Percentiles rank a stretch among this genome's conserved stretches.
Conservation (phyloP, 106 monocot genomes). For the Amphibolis antarctica region DNA sequence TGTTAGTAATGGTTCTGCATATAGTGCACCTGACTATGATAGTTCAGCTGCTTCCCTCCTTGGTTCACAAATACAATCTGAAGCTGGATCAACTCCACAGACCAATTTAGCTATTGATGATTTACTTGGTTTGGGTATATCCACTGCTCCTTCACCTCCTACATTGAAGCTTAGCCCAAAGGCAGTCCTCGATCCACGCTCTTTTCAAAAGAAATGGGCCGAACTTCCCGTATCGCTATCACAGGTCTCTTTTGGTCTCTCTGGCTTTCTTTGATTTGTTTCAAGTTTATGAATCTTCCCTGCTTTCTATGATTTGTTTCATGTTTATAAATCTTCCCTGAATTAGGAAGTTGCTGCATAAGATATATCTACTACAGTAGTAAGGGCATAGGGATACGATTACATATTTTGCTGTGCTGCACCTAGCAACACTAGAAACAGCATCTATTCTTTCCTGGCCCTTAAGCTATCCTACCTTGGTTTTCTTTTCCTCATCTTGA, state of each 20-base stretch:
- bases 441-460: no score
- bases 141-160: slow-evolving; percentile 35
- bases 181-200: slow-evolving; percentile 70
- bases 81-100: slow-evolving; percentile 24
- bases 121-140: slow-evolving; percentile 66
- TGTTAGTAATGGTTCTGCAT: slow-evolving; percentile 43
- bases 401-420: background rate
- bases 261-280: background rate
- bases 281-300: background rate
- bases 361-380: background rate
- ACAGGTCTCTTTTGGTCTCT: slow-evolving; percentile 35
- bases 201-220: slow-evolving; percentile 92
- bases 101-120: slow-evolving; percentile 58
- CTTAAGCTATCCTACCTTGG: background rate
- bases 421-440: no score
- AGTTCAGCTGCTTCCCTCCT: slow-evolving; percentile 24
- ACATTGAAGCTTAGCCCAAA: slow-evolving; percentile 65
- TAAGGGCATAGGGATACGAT: background rate
- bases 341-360: background rate
- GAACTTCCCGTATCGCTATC: slow-evolving; percentile 49
- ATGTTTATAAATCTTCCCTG: background rate
- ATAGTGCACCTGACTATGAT: slow-evolving; percentile 61
- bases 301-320: background rate
- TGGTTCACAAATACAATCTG: slow-evolving; percentile 21
- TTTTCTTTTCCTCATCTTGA: background rate